phyloP scores from a whole-genome alignment of 2,329 filamentous ascomycete species.

The Simplicillium aogashimaense region DNA sequence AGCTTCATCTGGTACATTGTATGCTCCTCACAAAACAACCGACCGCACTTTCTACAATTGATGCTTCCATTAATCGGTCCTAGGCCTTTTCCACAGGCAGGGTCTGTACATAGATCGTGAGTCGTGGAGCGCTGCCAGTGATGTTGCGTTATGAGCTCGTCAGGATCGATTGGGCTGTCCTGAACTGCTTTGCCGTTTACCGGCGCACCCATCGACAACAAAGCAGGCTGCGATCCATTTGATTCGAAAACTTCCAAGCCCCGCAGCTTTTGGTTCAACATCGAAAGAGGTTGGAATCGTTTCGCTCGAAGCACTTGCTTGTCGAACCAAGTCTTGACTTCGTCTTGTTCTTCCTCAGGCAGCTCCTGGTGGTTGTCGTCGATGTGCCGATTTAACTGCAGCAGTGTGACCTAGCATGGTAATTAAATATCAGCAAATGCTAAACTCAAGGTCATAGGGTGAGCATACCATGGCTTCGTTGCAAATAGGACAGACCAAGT shows the following conservation, averaged over 20 bases:
- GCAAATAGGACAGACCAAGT: constrained; percentile 92
- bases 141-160: constrained; percentile 75
- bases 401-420: constrained; percentile 61
- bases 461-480: constrained; percentile 83
- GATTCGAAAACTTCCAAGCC: constrained; percentile 90
- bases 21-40: constrained; percentile 91
- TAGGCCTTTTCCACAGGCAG: constrained; percentile 70
- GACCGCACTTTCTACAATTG: constrained; percentile 89
- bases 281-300: constrained; percentile 80
- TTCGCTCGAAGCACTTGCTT: constrained; percentile 90
- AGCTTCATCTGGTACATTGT: constrained; percentile 99
- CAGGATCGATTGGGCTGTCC: constrained; percentile 56
- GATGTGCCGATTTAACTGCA: constrained; percentile 80
- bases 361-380: constrained; percentile 88
- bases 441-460: neutral
- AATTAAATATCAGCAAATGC: neutral
- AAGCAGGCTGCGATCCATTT: constrained; percentile 52
- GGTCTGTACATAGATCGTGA: constrained; percentile 78
- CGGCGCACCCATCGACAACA: constrained; percentile 21
- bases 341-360: constrained; percentile 79
- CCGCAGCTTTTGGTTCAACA: constrained; percentile 88
- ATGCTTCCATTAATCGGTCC: constrained; percentile 74
- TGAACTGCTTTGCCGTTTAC: constrained; percentile 23
- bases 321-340: constrained; percentile 96
- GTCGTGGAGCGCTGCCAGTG: constrained; percentile 79